phyloP scores from a whole-genome alignment of 1,284 basidiomycete genomes.

The Leccinum proliferum region DNA sequence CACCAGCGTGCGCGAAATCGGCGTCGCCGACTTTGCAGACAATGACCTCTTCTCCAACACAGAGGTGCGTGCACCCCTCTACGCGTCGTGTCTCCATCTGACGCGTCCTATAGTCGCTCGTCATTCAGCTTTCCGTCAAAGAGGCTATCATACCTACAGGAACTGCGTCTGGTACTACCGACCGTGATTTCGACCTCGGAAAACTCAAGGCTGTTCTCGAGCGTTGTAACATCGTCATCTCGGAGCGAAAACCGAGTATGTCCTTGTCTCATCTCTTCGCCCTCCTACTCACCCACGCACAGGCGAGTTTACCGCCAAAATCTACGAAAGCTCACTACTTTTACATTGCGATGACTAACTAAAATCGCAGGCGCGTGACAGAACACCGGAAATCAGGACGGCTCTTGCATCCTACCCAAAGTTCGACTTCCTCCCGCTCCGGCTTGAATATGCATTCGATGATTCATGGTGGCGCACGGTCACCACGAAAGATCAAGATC shows the following conservation, averaged over 20 bases:
- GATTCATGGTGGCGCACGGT: slow-evolving; percentile 56
- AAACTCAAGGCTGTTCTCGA: slow-evolving; percentile 85
- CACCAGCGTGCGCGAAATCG: slow-evolving; percentile 67
- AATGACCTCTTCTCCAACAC: slow-evolving; percentile 96
- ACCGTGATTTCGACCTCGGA: slow-evolving; percentile 81
- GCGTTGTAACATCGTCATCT: slow-evolving; percentile 87
- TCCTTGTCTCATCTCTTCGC: slow-evolving; percentile 3
- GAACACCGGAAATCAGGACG: slow-evolving; percentile 44
- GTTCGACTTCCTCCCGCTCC: slow-evolving; percentile 55
- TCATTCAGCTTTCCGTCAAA: slow-evolving; percentile 96
- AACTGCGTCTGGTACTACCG: slow-evolving; percentile 62
- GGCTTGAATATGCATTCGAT: slow-evolving; percentile 71
- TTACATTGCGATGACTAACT: slow-evolving; percentile 10
- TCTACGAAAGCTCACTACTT: slow-evolving; percentile 31
- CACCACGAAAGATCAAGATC: slow-evolving; percentile 50
- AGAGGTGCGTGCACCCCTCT: slow-evolving; percentile 65
- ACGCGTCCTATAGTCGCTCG: slow-evolving; percentile 61
- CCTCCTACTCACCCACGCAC: not conserved
- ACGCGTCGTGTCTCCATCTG: not conserved
- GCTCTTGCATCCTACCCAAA: slow-evolving; percentile 42
- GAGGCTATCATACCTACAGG: slow-evolving; percentile 78
- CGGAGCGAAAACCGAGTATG: slow-evolving; percentile 82
- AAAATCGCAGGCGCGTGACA: slow-evolving; percentile 67
- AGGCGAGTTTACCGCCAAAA: slow-evolving; percentile 82
- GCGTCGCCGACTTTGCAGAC: slow-evolving; percentile 86